These are phyloP conservation scores for Purshia tridentata DNA, from an alignment of 306 rosid genomes.

Conservation along the genomic window DNA sequence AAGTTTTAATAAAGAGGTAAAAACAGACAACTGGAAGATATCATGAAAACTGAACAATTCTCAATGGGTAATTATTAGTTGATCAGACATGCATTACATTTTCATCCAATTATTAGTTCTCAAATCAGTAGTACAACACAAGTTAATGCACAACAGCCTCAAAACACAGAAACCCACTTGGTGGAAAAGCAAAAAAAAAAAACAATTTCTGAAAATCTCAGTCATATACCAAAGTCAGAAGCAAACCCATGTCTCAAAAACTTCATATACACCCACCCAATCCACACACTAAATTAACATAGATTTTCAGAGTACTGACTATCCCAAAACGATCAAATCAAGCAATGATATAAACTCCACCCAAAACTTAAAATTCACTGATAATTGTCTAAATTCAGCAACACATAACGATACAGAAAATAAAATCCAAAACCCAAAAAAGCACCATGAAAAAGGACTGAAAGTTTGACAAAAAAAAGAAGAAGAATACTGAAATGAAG, in stretches of 20 bases:
- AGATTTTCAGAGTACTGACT: constrained; percentile 1
- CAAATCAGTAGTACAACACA: constrained; percentile 15
- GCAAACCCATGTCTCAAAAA: constrained; percentile 18
- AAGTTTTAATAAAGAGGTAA: not conserved
- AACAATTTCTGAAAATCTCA: constrained; percentile 18
- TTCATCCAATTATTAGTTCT: constrained; percentile 2
- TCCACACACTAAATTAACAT: constrained; percentile 14
- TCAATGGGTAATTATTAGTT: constrained; percentile 4
- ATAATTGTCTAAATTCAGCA: constrained; percentile 13
- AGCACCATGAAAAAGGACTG: constrained; percentile 2
- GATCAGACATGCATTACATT: constrained; percentile 9
- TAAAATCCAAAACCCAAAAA: constrained; percentile 22
- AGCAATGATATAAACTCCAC: constrained; percentile 3
- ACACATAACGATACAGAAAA: constrained; percentile 3
- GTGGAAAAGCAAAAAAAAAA: constrained; percentile 19
- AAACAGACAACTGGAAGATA: constrained; percentile 10
- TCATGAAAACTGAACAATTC: not conserved
- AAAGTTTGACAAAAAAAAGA: too few relatives aligned
- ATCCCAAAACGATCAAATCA: constrained; percentile 29
- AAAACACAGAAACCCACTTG: constrained; percentile 8
- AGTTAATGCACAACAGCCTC: constrained; percentile 18
- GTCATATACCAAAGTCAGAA: not conserved
- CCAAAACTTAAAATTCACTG: constrained; percentile 17
- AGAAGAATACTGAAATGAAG: not conserved
- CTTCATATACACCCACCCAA: constrained; percentile 7